Base-by-base conservation (phyloP, 371 early-diverging fungal species). In the Gilbertella persicaria region DNA sequence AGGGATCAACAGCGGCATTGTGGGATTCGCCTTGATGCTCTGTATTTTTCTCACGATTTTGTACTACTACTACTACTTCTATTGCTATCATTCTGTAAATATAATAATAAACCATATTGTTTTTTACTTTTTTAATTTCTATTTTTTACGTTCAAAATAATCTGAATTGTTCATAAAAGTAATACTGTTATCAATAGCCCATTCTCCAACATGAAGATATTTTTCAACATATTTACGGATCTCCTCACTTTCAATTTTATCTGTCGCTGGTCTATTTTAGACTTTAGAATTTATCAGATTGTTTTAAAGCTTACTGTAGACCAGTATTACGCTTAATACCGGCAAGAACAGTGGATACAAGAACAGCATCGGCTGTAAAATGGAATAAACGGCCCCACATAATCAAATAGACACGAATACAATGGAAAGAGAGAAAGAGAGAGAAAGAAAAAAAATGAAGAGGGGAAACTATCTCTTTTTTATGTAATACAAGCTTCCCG, bases 311-410 rank as follows among this genome's bases (percentile, higher is more conserved):
- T 73, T 81, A 85, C 84, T 75, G 69, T 37, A 79, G 56, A 19
- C 90, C 92, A 1, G 90, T 76, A 53, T 85, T 82, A 55, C 88
- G 77, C 53, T 83, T 86, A 47, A 90, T 84, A 9, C 91, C 90
- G 7, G 92, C 92, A 46, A 91, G 78, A 13, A 81, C 82, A 14
- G 89, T 78, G 14, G 91, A 88, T 33, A 91, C 69, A 16, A 91
- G 78, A 30, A 85, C 77, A 23, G 88, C 83, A 66, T 91, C 91
- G 25, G 84, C 76, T 13, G 89, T 73, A 49, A 79, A 71, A 64
- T 89, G 91, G 42, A 89, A 62, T 28, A 87, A 23, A 37, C 73
- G 79, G 37, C 83, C 75, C 58, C 84, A 67, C 83, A 85, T 82
- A 25, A 20, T 33, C n/a, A 9, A 33, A 13, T 33, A 5, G 10